Evolutionary conservation across 257 asterid genomes (phyloP).

Genomic region (Penstemon davidsonii): DNA sequence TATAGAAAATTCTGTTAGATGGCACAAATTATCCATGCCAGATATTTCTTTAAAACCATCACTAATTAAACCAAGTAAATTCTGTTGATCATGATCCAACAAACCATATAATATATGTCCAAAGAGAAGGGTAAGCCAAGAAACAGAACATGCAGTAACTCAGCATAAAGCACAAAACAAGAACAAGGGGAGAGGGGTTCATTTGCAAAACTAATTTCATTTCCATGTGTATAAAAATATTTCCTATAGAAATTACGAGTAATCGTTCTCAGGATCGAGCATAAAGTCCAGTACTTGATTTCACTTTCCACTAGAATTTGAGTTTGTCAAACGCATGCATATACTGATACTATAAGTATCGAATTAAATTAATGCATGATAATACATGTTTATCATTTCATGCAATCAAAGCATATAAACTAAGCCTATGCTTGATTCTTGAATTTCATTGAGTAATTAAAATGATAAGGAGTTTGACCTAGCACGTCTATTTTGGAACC

Average conservation of each 20-base stretch:
- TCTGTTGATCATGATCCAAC: neutral
- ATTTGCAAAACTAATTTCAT: constrained; percentile 10
- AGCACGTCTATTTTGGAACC: constrained; percentile 48
- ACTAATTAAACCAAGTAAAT: neutral
- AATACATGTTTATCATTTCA: too few relatives aligned
- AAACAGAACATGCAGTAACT: constrained; percentile 8
- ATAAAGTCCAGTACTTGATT: constrained; percentile 9
- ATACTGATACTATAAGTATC: neutral
- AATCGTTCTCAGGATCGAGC: constrained; percentile 22
- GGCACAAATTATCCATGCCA: neutral
- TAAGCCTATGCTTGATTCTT: too few relatives aligned
- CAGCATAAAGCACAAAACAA: constrained; percentile 3
- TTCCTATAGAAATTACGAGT: neutral
- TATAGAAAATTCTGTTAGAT: too few relatives aligned
- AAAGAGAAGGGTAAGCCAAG: neutral
- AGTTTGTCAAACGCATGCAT: constrained; percentile 14
- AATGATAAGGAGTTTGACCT: constrained; percentile 7
- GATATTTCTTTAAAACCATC: constrained; percentile 15
- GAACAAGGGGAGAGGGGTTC: constrained; percentile 5
- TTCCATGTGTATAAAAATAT: constrained; percentile 1
- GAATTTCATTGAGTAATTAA: too few relatives aligned
- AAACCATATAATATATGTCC: constrained; percentile 16
- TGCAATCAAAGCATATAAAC: too few relatives aligned
- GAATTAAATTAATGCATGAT: neutral
- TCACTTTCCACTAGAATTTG: constrained; percentile 4